Evolutionary conservation across 208 protist species (phyloP).

Genomic region (Leptomonas pyrrhocoris): DNA sequence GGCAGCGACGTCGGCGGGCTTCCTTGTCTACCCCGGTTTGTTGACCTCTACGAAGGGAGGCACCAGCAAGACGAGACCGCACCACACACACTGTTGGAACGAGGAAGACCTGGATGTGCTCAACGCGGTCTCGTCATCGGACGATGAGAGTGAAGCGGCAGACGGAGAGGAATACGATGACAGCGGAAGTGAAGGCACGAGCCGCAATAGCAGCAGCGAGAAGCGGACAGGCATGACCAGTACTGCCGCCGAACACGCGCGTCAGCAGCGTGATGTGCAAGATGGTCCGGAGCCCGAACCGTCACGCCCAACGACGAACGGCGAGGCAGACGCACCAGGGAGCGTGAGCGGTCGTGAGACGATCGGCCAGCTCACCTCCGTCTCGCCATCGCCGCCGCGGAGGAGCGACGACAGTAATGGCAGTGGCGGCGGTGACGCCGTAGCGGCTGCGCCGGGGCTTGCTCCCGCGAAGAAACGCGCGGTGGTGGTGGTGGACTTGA

Average conservation of each 20-base stretch:
- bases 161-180: background rate
- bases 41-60: background rate
- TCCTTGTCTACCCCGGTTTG: constrained; percentile 1
- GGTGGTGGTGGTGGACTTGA: background rate
- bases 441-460: too few relatives aligned
- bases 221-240: background rate
- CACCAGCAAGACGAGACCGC: background rate
- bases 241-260: background rate
- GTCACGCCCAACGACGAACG: constrained; percentile 15
- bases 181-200: background rate
- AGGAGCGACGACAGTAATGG: background rate
- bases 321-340: background rate
- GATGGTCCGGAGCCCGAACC: background rate
- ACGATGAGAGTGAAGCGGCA: background rate
- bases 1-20: background rate
- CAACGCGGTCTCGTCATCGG: constrained; percentile 5
- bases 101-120: constrained; percentile 11
- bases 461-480: constrained; percentile 5
- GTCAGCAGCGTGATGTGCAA: background rate
- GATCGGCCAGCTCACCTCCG: constrained; percentile 20
- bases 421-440: background rate
- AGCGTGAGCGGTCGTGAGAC: constrained; percentile 1
- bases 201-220: background rate
- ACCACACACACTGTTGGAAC: constrained; percentile 1
- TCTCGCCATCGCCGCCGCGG: constrained; percentile 15